Conservation (phyloP, 148 eudicot species). For the Rhododendron molle region DNA sequence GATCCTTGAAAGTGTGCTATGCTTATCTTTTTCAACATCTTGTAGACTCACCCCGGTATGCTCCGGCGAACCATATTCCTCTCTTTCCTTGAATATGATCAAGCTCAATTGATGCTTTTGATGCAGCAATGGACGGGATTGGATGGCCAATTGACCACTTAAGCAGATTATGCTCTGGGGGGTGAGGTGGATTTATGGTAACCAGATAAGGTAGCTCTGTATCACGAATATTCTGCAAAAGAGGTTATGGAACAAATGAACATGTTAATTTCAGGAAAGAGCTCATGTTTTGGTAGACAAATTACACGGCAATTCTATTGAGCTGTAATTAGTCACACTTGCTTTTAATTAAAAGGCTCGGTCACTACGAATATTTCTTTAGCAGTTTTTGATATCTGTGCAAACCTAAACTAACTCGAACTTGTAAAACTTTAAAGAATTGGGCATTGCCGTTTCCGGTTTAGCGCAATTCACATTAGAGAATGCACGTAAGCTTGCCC, state of each 20-base stretch:
- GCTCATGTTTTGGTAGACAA: background rate
- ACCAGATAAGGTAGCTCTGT: conserved; percentile 58
- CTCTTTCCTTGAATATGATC: conserved; percentile 86
- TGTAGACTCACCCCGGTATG: too few species aligned
- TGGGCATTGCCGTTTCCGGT: background rate
- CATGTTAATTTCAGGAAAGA: background rate
- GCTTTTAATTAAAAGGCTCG: background rate
- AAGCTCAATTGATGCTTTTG: conserved; percentile 75
- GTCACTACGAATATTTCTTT: background rate
- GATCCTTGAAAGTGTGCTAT: too few species aligned
- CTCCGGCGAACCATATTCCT: conserved; percentile 93
- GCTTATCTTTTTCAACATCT: too few species aligned
- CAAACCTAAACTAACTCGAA: background rate
- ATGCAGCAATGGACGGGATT: conserved; percentile 81
- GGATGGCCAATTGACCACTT: conserved; percentile 91
- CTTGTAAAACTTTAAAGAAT: background rate
- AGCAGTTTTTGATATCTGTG: background rate
- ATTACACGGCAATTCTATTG: background rate
- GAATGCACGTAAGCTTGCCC: background rate
- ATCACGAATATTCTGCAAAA: conserved; percentile 59
- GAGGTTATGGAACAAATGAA: conserved; percentile 1
- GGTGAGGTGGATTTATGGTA: conserved; percentile 72
- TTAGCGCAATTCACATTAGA: background rate
- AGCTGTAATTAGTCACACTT: background rate
- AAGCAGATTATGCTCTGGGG: conserved; percentile 57